These are phyloP conservation scores for Kwoniella sp. DNA, from an alignment of 768 basidiomycete genomes.

Conservation along the genomic window DNA sequence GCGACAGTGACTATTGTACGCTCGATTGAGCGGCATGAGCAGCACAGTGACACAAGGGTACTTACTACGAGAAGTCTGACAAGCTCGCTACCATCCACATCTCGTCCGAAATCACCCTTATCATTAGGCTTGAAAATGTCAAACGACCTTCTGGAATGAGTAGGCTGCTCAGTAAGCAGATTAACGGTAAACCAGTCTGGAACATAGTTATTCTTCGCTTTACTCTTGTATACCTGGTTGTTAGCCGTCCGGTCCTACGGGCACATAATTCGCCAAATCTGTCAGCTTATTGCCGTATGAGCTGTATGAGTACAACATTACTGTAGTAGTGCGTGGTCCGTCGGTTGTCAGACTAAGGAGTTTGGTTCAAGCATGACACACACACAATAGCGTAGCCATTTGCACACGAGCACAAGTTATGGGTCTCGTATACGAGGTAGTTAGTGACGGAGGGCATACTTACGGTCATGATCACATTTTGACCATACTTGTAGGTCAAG, in stretches of 20 bases:
- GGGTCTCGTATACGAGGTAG: no score
- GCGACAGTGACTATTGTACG: no score
- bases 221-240: neutral
- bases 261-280: no score
- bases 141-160: neutral
- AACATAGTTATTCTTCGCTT: neutral
- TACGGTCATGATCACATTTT: slow-evolving; percentile 7
- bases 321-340: no score
- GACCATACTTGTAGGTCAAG: slow-evolving; percentile 8
- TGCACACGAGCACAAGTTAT: no score
- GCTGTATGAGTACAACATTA: no score
- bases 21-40: no score
- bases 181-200: neutral
- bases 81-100: slow-evolving; percentile 1
- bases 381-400: no score
- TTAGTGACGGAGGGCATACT: neutral
- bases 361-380: no score
- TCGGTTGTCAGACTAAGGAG: no score
- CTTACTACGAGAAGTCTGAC: neutral
- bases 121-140: slow-evolving; percentile 9
- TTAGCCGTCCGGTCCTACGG: slow-evolving; percentile 7
- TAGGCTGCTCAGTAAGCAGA: neutral
- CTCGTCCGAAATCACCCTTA: slow-evolving; percentile 8
- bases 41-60: neutral
- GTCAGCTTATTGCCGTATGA: no score